Conservation (phyloP, 192 early-diverging fungal genomes). For the Backusella tuberculispora region DNA sequence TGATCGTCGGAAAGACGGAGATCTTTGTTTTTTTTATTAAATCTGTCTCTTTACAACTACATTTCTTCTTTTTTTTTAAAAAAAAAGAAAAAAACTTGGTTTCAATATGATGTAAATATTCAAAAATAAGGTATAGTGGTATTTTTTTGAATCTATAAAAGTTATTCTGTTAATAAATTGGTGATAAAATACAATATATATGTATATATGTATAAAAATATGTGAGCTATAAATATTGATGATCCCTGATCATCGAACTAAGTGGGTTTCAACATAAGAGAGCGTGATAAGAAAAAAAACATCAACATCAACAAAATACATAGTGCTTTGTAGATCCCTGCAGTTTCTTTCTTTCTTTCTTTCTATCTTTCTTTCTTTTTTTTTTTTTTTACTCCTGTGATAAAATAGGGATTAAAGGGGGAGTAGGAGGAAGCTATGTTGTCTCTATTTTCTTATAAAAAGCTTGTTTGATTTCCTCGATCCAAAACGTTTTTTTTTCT, state of each 20-base stretch:
- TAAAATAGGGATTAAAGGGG: conserved; percentile 8
- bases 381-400: neutral
- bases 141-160: neutral
- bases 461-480: conserved; percentile 11
- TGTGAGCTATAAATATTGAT: neutral
- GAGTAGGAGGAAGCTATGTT: neutral
- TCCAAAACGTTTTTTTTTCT: neutral
- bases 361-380: neutral
- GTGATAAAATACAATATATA: conserved; percentile 3
- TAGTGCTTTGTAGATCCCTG: conserved; percentile 10
- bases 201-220: neutral
- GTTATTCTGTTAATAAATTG: neutral
- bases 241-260: conserved; percentile 2
- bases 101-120: neutral
- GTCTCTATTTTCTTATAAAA: conserved; percentile 4
- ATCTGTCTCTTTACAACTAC: too few relatives aligned
- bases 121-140: neutral
- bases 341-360: neutral
- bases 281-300: neutral
- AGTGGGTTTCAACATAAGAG: neutral
- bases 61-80: too few relatives aligned
- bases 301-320: neutral
- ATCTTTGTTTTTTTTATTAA: too few relatives aligned
- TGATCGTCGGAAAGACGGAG: too few relatives aligned
- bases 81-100: too few relatives aligned